Evolutionary conservation across 106 monocot species (phyloP), one percentile per base, ranked within the genome.

Genomic region (Ottelia alismoides): DNA sequence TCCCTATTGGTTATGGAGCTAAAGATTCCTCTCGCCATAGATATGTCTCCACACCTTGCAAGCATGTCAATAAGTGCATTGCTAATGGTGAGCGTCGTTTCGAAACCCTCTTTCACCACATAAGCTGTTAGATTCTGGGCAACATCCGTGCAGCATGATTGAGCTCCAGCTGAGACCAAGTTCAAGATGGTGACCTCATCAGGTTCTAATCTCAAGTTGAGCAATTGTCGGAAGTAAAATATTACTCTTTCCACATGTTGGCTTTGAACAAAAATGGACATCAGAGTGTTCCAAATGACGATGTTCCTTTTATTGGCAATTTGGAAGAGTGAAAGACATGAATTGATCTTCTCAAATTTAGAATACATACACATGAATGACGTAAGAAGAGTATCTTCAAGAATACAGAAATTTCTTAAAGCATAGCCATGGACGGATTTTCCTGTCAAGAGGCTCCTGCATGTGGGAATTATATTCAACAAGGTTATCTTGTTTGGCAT

Each of bases 331-430:
- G 30, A 20, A 45, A 35, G 7, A 31, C 78, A 87, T 30, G 50
- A 66, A 24, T 50, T 47, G 0, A 72, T 29, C 20, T 78, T 72
- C 26, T 62, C 64, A 60, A 87, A 82, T 56, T 66, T 60, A 45
- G 69, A 57, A 70, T 82, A 82, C 81, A 82, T 82, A 60, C 68
- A 62, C 52, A 82, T 70, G 18, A 64, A 35, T 48, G 87, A 78
- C 27, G 87, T 87, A 26, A 67, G 59, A 32, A 87, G 53, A 20
- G 72, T 24, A 56, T 57, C 43, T 26, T 78, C 87, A 20, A 68
- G 27, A 3, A 12, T n/a, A 30, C 1, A 1, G 27, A 69, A 52
- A 61, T 81, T 78, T 72, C 69, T 62, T 20, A 87, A 1, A 17
- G 82, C 64, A 61, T 69, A 82, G 44, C 56, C 78, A 70, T 87